Conservation (phyloP, 2,329 filamentous ascomycete genomes). For the Akanthomyces uredinophilus region DNA sequence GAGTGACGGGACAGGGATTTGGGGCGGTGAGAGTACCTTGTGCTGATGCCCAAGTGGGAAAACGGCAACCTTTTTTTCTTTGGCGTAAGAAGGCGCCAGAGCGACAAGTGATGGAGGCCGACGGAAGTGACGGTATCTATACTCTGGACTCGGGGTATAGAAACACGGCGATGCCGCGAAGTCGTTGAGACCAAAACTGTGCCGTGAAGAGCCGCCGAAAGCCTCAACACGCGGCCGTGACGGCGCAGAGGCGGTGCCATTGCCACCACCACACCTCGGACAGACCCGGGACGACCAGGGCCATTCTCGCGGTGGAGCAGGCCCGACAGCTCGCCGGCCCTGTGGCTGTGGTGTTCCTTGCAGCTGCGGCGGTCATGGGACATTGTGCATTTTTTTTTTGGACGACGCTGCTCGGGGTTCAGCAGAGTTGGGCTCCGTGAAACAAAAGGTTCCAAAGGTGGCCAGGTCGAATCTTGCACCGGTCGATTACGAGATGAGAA, state of each 20-base stretch:
- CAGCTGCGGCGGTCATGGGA: constrained; percentile 9
- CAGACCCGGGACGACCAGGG: constrained; percentile 13
- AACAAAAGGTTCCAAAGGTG: background rate
- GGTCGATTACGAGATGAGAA: constrained; percentile 10
- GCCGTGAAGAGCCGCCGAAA: background rate
- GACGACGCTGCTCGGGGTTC: background rate
- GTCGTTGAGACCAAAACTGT: background rate
- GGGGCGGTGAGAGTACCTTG: constrained; percentile 1
- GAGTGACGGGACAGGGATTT: constrained; percentile 8
- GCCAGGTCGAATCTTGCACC: background rate
- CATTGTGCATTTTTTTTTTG: background rate
- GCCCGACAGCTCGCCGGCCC: background rate
- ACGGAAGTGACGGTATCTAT: background rate
- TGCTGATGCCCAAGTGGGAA: constrained; percentile 9
- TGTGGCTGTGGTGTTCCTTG: constrained; percentile 7
- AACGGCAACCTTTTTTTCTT: background rate
- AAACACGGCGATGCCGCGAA: background rate
- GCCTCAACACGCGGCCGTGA: background rate
- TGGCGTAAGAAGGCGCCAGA: background rate
- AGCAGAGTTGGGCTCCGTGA: background rate
- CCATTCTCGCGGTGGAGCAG: background rate
- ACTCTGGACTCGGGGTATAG: background rate
- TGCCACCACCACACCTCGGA: constrained; percentile 3
- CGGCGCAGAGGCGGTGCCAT: background rate
- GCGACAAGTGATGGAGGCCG: background rate